Conservation (phyloP, 2,329 filamentous ascomycete genomes). For the Aureobasidium leucospermi region DNA sequence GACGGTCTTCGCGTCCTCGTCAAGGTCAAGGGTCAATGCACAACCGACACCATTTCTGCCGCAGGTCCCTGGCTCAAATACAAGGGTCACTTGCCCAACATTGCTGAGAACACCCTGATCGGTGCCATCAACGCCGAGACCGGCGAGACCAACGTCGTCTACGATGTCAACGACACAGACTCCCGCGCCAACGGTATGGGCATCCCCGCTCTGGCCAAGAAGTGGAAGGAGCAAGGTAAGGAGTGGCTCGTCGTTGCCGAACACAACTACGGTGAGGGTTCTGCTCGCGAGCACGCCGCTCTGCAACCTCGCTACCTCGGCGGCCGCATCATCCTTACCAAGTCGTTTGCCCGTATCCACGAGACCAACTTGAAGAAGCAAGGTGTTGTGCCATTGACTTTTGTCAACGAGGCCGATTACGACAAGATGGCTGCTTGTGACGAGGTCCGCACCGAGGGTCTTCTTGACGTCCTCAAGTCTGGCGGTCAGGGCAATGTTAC, state of each 20-base stretch:
- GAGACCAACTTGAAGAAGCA: conserved; percentile 97
- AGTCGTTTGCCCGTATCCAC: conserved; percentile 86
- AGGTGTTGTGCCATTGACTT: conserved; percentile 89
- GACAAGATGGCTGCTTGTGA: conserved; percentile 77
- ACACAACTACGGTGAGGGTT: conserved; percentile 94
- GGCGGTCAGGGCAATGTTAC: conserved; percentile 72
- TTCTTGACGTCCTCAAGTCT: conserved; percentile 72
- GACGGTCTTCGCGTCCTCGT: conserved; percentile 76
- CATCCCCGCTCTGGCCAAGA: conserved; percentile 79
- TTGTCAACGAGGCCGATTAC: conserved; percentile 82
- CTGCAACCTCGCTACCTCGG: conserved; percentile 87
- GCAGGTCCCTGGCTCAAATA: conserved; percentile 98
- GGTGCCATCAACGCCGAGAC: conserved; percentile 89
- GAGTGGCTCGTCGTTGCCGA: conserved; percentile 94
- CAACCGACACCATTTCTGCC: conserved; percentile 96
- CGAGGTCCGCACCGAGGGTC: conserved; percentile 70
- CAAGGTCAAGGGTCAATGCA: conserved; percentile 97
- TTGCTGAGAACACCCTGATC: conserved; percentile 94
- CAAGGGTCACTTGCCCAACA: conserved; percentile 98
- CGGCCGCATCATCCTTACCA: conserved; percentile 72
- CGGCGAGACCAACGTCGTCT: conserved; percentile 84
- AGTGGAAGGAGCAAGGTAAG: conserved; percentile 68
- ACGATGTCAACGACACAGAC: conserved; percentile 70
- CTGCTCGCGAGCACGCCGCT: conserved; percentile 81
- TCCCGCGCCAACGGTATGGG: conserved; percentile 41